These are phyloP conservation scores for Purshia tridentata DNA, from an alignment of 306 rosid species.

Conservation along the genomic window DNA sequence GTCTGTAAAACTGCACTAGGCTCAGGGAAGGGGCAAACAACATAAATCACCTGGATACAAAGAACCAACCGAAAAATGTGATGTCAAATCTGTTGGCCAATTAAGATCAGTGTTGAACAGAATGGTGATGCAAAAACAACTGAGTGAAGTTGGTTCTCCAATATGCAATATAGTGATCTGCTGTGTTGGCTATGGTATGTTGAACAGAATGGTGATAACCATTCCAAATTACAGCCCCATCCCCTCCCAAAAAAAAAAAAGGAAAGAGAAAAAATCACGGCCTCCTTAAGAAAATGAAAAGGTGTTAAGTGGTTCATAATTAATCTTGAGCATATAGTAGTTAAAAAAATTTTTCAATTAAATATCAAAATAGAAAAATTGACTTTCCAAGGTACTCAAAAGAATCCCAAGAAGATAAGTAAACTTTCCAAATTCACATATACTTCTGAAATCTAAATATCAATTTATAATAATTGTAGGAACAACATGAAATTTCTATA, in stretches of 20 bases:
- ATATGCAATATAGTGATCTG: background rate
- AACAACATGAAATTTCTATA: background rate
- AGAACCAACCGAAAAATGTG: conserved; percentile 7
- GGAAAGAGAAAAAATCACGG: no score
- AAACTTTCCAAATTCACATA: background rate
- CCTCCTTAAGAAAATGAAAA: background rate
- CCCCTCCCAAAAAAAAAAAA: no score
- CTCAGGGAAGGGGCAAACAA: conserved; percentile 97
- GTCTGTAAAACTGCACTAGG: conserved; percentile 91
- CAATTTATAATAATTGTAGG: background rate
- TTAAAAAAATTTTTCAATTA: background rate
- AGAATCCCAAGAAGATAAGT: background rate
- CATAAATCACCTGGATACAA: conserved; percentile 78
- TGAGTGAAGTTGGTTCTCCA: background rate
- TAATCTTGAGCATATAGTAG: background rate
- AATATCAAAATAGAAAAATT: background rate
- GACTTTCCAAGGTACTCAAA: background rate
- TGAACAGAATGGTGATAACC: no score
- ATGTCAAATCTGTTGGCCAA: conserved; percentile 22
- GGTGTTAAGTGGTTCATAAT: background rate
- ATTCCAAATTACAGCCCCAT: no score
- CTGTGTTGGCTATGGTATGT: background rate
- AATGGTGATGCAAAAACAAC: background rate
- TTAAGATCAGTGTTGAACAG: conserved; percentile 11
- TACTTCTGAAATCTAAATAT: background rate